Percentiles rank a stretch among this genome's conserved stretches.
Conservation (phyloP, 768 basidiomycete species). For the Gymnopilus dilepis region DNA sequence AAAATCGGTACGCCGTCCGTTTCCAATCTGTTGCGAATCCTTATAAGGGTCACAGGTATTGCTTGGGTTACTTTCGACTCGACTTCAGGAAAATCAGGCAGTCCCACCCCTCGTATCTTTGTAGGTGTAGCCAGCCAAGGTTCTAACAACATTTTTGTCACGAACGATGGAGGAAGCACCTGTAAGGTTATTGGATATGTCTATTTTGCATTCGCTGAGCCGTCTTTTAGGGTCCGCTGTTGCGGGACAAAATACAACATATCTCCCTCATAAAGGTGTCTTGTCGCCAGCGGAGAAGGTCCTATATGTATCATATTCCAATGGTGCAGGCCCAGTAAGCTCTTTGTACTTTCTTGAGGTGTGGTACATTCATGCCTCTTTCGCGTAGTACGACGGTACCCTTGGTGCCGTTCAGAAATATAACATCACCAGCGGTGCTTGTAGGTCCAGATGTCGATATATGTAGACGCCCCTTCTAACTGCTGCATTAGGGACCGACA, state of each 20-base stretch:
- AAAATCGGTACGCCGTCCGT: constrained; percentile 35
- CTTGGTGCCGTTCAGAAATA: constrained; percentile 55
- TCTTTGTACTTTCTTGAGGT: background rate
- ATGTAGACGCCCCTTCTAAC: background rate
- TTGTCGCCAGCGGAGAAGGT: constrained; percentile 59
- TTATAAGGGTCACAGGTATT: constrained; percentile 38
- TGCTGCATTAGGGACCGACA: constrained; percentile 51
- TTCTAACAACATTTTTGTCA: constrained; percentile 58
- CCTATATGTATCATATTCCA: constrained; percentile 64
- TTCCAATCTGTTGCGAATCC: background rate
- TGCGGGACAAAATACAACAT: constrained; percentile 60
- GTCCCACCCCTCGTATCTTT: constrained; percentile 66
- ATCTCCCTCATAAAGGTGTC: constrained; percentile 70
- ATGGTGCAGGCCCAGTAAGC: constrained; percentile 63
- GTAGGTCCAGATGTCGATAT: constrained; percentile 28
- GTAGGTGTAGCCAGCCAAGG: constrained; percentile 68
- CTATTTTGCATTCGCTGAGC: background rate
- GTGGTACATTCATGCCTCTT: background rate
- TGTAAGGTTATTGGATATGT: constrained; percentile 43
- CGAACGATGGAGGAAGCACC: constrained; percentile 58
- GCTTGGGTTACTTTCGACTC: constrained; percentile 72
- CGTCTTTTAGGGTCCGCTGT: constrained; percentile 55
- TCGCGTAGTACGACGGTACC: constrained; percentile 56
- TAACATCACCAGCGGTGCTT: constrained; percentile 55
- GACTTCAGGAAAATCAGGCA: constrained; percentile 57